Evolutionary conservation across 495 filamentous ascomycete genomes (phyloP).

Genomic region (Geopyxis carbonaria): DNA sequence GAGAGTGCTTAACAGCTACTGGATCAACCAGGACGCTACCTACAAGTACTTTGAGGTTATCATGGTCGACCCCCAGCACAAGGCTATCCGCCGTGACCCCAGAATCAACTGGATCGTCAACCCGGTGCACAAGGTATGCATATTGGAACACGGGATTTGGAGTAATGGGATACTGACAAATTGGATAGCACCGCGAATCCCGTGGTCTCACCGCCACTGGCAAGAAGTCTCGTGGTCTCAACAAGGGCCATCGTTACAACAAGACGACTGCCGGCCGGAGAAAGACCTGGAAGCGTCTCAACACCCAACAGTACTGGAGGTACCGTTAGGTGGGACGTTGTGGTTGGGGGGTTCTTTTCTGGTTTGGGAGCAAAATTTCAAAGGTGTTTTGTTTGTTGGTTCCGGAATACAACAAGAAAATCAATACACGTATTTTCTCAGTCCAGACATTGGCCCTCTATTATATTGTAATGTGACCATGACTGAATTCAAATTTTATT

Average conservation of each 20-base stretch:
- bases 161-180: not conserved
- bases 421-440: too few relatives aligned
- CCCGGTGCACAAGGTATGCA: conserved; percentile 75
- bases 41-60: conserved; percentile 99
- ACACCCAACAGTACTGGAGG: conserved; percentile 82
- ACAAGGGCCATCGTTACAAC: conserved; percentile 97
- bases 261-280: conserved; percentile 86
- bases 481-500: too few relatives aligned
- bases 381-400: too few relatives aligned
- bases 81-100: conserved; percentile 95
- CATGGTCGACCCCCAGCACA: conserved; percentile 98
- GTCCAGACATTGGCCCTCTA: too few relatives aligned
- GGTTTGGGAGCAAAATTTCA: too few relatives aligned
- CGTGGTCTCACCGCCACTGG: conserved; percentile 93
- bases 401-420: too few relatives aligned
- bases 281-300: conserved; percentile 99
- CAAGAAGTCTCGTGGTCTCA: conserved; percentile 97
- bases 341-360: not conserved
- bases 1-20: conserved; percentile 99
- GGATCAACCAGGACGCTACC: conserved; percentile 99
- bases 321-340: conserved; percentile 14
- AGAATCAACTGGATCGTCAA: conserved; percentile 99
- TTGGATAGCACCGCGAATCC: conserved; percentile 70
- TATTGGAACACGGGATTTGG: not conserved
- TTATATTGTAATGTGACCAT: too few relatives aligned